Conservation (phyloP, 2,329 filamentous ascomycete species). For the Thermomyces lanuginosus region DNA sequence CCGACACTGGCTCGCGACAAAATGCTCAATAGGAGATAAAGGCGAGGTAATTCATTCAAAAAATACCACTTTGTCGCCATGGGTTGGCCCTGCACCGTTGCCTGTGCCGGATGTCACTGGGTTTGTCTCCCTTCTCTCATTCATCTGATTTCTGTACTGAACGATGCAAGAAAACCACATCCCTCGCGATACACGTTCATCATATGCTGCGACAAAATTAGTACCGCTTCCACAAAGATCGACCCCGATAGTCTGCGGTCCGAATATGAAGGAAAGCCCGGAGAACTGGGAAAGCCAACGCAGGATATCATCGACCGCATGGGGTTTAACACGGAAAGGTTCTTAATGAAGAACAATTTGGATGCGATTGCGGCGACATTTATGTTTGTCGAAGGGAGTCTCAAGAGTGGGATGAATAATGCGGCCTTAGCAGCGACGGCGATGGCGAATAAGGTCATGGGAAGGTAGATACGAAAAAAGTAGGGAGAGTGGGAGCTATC, state of each 20-base stretch:
- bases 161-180: conserved; percentile 5
- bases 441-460: conserved; percentile 6
- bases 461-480: no score
- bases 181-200: conserved; percentile 8
- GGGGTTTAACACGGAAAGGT: conserved; percentile 6
- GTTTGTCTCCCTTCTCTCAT: not conserved
- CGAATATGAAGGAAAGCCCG: conserved; percentile 2
- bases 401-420: conserved; percentile 5
- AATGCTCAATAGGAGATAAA: conserved; percentile 1
- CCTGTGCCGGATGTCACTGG: conserved; percentile 4
- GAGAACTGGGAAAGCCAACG: conserved; percentile 4
- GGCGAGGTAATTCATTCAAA: conserved; percentile 3
- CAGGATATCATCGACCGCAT: conserved; percentile 7
- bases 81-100: conserved; percentile 6
- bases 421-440: conserved; percentile 4
- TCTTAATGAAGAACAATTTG: conserved; percentile 4
- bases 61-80: conserved; percentile 3
- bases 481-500: no score
- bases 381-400: conserved; percentile 7
- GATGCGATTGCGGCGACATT: conserved; percentile 6
- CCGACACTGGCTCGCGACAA: conserved; percentile 6
- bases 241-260: not conserved
- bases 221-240: not conserved
- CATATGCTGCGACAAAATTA: conserved; percentile 3
- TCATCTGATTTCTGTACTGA: not conserved